Conservation (phyloP, 768 basidiomycete species). For the Strobilomyces confusus region DNA sequence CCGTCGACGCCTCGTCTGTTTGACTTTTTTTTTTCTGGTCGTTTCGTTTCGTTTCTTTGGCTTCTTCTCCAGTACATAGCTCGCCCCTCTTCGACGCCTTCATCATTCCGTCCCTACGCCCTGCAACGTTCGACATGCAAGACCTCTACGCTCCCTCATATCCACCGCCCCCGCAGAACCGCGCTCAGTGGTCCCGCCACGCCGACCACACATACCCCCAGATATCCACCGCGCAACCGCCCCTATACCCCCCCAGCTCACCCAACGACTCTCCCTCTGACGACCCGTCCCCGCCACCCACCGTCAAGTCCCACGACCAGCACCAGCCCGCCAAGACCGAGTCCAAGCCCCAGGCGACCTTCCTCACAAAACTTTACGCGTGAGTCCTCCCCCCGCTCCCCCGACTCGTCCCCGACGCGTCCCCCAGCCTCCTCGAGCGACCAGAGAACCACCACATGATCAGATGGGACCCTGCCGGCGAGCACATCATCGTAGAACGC, state of each 20-base stretch:
- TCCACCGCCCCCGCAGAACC: conserved; percentile 34
- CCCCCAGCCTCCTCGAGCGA: conserved; percentile 73
- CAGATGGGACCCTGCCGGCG: conserved; percentile 90
- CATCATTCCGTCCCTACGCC: conserved; percentile 39
- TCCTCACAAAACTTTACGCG: conserved; percentile 96
- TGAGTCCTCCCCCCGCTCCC: conserved; percentile 40
- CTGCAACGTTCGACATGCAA: conserved; percentile 42
- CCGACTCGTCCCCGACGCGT: conserved; percentile 18
- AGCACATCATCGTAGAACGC: conserved; percentile 92
- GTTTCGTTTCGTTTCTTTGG: conserved; percentile 26
- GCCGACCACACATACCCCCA: conserved; percentile 33
- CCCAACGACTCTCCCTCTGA: conserved; percentile 42
- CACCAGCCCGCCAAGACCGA: conserved; percentile 62
- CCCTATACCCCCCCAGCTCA: conserved; percentile 32
- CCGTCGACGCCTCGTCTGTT: no score
- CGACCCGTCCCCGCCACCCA: conserved; percentile 41
- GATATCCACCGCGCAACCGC: conserved; percentile 31
- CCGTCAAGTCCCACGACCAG: conserved; percentile 37
- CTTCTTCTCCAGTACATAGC: conserved; percentile 32
- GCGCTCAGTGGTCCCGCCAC: conserved; percentile 35
- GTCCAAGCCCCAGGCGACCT: conserved; percentile 87
- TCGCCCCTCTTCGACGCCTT: conserved; percentile 27
- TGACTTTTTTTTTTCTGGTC: no score
- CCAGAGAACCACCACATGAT: conserved; percentile 96
- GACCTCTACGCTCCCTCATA: conserved; percentile 46